Evolutionary conservation across 352 stramenopile species (phyloP).

Genomic region (Paralagenidium karlingii): DNA sequence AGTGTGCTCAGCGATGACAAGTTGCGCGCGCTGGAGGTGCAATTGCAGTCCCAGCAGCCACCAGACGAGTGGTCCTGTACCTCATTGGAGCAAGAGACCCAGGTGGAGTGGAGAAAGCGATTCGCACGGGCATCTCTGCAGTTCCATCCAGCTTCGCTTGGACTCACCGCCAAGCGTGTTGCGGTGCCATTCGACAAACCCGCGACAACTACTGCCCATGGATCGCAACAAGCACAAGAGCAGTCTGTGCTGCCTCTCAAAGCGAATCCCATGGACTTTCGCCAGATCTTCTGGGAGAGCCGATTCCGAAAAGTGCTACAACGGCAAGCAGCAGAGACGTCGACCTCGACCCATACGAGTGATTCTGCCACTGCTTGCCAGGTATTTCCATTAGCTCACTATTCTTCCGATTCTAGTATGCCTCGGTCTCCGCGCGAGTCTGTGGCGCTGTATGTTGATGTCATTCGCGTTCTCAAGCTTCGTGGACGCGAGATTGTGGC

Average conservation of each 20-base stretch:
- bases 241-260: conserved; percentile 7
- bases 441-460: conserved; percentile 36
- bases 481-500: conserved; percentile 47
- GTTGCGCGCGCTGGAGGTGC: conserved; percentile 32
- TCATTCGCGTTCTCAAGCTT: conserved; percentile 41
- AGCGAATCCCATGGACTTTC: conserved; percentile 25
- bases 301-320: conserved; percentile 35
- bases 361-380: not conserved
- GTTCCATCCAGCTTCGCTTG: not conserved
- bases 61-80: conserved; percentile 15
- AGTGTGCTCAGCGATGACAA: conserved; percentile 21
- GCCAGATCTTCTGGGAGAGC: conserved; percentile 41
- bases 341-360: not conserved
- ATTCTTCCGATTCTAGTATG: not conserved
- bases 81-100: conserved; percentile 5
- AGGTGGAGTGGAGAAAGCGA: conserved; percentile 7
- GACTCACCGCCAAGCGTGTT: not conserved
- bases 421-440: not conserved
- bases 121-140: not conserved
- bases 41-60: conserved; percentile 16
- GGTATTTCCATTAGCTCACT: not conserved
- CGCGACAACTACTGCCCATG: not conserved
- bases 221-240: not conserved
- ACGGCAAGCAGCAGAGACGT: conserved; percentile 7
- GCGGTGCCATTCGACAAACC: not conserved